Conservation (phyloP, 2,329 filamentous ascomycete species). For the Albophoma yamanashiensis region DNA sequence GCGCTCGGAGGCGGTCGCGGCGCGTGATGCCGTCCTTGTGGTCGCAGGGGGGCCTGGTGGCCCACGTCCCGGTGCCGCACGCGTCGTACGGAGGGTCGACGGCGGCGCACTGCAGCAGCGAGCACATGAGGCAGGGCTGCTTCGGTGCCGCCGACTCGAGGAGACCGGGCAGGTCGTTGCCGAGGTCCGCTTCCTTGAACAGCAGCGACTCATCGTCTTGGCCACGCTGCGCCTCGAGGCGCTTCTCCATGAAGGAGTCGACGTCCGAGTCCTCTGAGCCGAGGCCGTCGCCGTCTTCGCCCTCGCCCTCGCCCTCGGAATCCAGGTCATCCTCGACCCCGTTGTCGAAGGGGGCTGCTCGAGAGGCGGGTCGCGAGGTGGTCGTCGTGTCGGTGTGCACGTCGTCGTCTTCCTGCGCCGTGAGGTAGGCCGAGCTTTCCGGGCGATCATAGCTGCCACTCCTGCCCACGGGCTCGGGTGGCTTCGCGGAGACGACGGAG, state of each 20-base stretch:
- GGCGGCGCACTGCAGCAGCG: constrained; percentile 1
- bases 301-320: constrained; percentile 1
- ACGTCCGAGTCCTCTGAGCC: constrained; percentile 15
- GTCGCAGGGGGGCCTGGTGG: neutral
- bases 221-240: constrained; percentile 3
- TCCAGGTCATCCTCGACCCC: neutral
- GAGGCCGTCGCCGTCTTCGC: constrained; percentile 4
- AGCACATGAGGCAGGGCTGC: constrained; percentile 6
- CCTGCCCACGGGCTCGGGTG: neutral
- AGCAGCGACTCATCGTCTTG: constrained; percentile 25
- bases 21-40: constrained; percentile 5
- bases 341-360: neutral
- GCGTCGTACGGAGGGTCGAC: neutral
- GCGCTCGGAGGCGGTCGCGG: constrained; percentile 10
- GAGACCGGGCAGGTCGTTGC: constrained; percentile 22
- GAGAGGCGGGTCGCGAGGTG: neutral
- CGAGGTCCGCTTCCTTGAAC: constrained; percentile 17
- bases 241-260: constrained; percentile 19
- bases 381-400: neutral
- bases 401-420: neutral
- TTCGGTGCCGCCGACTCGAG: constrained; percentile 2
- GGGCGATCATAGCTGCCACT: neutral
- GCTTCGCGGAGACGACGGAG: neutral
- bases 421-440: neutral
- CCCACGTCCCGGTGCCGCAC: neutral